Evolutionary conservation across 345 rosid species (phyloP).

Genomic region (Xanthoceras sorbifolium): DNA sequence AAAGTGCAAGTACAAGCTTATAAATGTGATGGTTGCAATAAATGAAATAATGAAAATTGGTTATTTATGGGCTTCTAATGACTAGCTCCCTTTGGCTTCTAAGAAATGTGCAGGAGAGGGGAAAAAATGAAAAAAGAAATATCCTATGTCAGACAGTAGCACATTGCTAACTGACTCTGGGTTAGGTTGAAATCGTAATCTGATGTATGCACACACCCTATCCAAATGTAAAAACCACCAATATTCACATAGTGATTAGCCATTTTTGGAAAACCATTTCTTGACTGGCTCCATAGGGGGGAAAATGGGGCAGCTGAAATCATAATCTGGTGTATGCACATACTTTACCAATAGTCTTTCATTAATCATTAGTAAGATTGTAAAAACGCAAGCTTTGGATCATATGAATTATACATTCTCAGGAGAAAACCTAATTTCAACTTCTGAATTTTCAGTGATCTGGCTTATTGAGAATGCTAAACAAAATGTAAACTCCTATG

Average conservation of each 20-base stretch:
- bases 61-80: neutral
- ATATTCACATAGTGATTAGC: neutral
- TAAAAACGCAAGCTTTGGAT: neutral
- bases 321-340: neutral
- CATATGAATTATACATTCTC: neutral
- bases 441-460: neutral
- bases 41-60: slow-evolving; percentile 10
- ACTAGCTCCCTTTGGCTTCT: slow-evolving; percentile 4
- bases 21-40: neutral
- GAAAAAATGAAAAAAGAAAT: neutral
- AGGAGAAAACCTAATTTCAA: neutral
- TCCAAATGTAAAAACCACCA: slow-evolving; percentile 1
- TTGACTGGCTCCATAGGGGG: neutral
- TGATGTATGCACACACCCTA: neutral
- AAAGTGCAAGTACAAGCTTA: slow-evolving; percentile 3
- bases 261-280: neutral
- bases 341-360: neutral
- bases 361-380: neutral
- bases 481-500: neutral
- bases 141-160: neutral
- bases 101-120: neutral
- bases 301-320: neutral
- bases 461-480: neutral
- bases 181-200: slow-evolving; percentile 2
- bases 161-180: neutral